These are phyloP conservation scores for Gymnopus androsaceus DNA, from an alignment of 1,284 basidiomycete genomes.

Conservation along the genomic window DNA sequence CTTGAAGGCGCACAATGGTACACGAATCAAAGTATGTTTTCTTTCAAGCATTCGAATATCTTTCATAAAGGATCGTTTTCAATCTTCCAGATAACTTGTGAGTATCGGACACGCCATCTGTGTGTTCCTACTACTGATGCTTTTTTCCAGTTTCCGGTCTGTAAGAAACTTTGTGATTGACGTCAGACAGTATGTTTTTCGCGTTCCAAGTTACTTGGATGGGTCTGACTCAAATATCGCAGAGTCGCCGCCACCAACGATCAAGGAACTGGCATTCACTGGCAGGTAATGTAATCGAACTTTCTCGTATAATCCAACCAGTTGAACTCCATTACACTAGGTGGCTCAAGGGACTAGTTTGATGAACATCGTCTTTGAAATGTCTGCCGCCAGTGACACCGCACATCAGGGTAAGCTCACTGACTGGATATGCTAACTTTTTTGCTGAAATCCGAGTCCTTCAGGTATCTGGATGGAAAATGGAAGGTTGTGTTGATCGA, in stretches of 20 bases:
- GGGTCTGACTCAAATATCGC: not conserved
- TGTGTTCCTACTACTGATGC: conserved; percentile 2
- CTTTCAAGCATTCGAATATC: not conserved
- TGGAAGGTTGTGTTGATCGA: too few relatives aligned
- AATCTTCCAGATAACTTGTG: conserved; percentile 57
- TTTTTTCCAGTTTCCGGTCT: conserved; percentile 51
- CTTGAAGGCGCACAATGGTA: conserved; percentile 56
- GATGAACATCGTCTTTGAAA: conserved; percentile 65
- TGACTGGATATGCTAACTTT: not conserved
- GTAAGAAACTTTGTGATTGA: conserved; percentile 56
- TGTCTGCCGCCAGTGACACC: conserved; percentile 58
- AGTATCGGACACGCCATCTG: conserved; percentile 21
- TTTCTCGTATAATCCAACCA: not conserved
- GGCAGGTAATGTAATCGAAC: conserved; percentile 58
- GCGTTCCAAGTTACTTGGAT: not conserved
- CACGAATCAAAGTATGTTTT: conserved; percentile 15
- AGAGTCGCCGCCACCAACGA: conserved; percentile 49
- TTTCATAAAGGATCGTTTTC: not conserved
- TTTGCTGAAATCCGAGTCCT: conserved; percentile 20
- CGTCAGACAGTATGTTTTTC: conserved; percentile 33
- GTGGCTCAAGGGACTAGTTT: conserved; percentile 80
- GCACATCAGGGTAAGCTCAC: conserved; percentile 53
- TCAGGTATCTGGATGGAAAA: conserved; percentile 73
- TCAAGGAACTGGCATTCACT: conserved; percentile 67
- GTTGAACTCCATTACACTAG: conserved; percentile 28